Evolutionary conservation across 768 basidiomycete genomes (phyloP).

Genomic region (Tubosaeta sp.): DNA sequence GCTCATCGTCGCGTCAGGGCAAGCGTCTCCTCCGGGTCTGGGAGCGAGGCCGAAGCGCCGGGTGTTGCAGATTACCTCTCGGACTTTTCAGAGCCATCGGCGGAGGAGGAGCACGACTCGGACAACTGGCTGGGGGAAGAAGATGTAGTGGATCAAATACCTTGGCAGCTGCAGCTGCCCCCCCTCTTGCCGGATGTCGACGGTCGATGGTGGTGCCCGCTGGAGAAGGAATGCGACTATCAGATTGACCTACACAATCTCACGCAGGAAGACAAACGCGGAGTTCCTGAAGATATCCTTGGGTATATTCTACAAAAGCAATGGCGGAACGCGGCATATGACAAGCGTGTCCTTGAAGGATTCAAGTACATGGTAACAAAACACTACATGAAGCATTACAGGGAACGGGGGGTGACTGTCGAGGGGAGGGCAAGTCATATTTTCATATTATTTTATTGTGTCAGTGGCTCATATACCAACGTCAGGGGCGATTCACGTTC

Average conservation of each 20-base stretch:
- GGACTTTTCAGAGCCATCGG: constrained; percentile 55
- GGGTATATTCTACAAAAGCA: constrained; percentile 26
- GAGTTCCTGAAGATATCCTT: constrained; percentile 19
- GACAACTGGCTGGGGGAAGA: constrained; percentile 17
- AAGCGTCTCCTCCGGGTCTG: constrained; percentile 17
- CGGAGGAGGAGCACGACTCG: constrained; percentile 40
- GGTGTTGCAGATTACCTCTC: constrained; percentile 41
- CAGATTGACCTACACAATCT: constrained; percentile 44
- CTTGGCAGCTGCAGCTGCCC: constrained; percentile 30
- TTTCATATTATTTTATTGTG: neutral
- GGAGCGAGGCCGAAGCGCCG: constrained; percentile 13
- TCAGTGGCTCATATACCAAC: neutral
- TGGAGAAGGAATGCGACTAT: constrained; percentile 36
- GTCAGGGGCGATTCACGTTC: constrained; percentile 12
- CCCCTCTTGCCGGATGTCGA: constrained; percentile 41
- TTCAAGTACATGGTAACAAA: constrained; percentile 23
- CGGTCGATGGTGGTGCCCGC: constrained; percentile 52
- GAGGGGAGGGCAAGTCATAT: constrained; percentile 18
- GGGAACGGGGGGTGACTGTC: constrained; percentile 15
- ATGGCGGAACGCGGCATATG: constrained; percentile 37
- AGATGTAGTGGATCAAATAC: constrained; percentile 30
- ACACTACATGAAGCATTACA: constrained; percentile 25
- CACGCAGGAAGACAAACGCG: constrained; percentile 29
- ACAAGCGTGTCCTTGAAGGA: constrained; percentile 17
- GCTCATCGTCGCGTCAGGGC: neutral